Base-by-base conservation (phyloP, 2,329 filamentous ascomycete species). In the Fusarium dimerum region DNA sequence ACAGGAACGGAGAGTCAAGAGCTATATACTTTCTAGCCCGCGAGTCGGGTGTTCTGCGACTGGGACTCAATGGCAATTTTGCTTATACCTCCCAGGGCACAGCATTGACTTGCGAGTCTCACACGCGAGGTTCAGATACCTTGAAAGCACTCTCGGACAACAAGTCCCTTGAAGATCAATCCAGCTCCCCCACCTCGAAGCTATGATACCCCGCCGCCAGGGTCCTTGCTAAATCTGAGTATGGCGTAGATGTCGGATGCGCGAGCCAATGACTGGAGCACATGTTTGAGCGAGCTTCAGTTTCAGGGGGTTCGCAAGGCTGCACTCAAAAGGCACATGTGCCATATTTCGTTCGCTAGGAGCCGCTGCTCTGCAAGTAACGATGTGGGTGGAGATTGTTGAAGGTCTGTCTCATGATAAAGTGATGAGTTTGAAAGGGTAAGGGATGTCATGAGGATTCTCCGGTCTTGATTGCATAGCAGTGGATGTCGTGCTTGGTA, bases 261-360 rank as follows among this genome's bases (percentile, higher is more conserved):
- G 64, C 68, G 64, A 68, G 57, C 74, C 74, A 76, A 76, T 76
- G 64, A 62, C 69, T 75, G 66, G 64, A 65, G 68, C 74, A 76
- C 74, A 76, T 76, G 73, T 53, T 58, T 51, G 47, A 57, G 47
- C 47, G 56, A 60, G 51, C 58, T 66, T 59, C 54, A 46, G 58
- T 56, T 57, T 57, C 57, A 65, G 58, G 68, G 61, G 46, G 43
- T 50, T 55, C 44, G 45, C 48, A 57, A 64, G 60, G 63, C 59
- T 55, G 47, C 55, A 45, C 50, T 57, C 48, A 44, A 54, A 47
- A 47, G 46, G 52, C 54, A 57, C 63, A 66, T 66, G 62, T 66
- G 53, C 61, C 45, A 59, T 57, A 48, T 54, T 62, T 62, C 51
- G 61, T 62, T 62, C 51, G 61, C 60, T 59, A 48, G 50, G 61